A percentile compares a stretch with the other conserved stretches of the same genome.
Conservation (phyloP, 2,329 filamentous ascomycete species). For the Cadophora luteo-olivacea region DNA sequence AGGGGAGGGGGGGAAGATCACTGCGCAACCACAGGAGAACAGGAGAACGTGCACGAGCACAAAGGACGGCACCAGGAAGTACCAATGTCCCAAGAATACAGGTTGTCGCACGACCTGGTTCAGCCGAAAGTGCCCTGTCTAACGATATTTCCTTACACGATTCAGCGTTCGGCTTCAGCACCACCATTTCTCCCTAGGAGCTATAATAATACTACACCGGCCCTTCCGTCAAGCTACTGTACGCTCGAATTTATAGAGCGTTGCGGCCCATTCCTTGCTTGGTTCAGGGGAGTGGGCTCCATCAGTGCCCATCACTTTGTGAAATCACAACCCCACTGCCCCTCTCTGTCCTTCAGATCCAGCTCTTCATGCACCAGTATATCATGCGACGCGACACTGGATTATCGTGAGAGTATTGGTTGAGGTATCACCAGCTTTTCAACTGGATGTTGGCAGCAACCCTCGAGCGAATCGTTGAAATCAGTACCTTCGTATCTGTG, state of each 20-base stretch:
- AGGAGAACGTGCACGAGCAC: background rate
- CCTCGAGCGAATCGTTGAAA: background rate
- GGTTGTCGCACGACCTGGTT: background rate
- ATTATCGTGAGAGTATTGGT: slow-evolving; percentile 12
- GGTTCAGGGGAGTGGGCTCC: slow-evolving; percentile 1
- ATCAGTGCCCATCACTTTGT: background rate
- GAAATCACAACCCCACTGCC: background rate
- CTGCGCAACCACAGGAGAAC: background rate
- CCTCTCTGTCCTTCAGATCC: background rate
- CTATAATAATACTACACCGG: background rate
- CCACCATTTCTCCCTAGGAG: background rate
- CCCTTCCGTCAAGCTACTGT: slow-evolving; percentile 11
- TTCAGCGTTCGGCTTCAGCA: background rate
- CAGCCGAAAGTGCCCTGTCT: background rate
- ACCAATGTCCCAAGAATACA: background rate
- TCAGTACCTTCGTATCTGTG: background rate
- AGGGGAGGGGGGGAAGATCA: background rate
- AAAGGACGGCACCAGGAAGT: background rate
- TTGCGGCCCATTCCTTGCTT: background rate
- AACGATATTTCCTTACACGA: background rate
- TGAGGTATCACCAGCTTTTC: slow-evolving; percentile 5
- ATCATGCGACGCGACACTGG: background rate
- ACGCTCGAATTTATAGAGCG: background rate
- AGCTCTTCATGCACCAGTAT: background rate
- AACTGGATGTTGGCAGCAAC: slow-evolving; percentile 1